These are phyloP conservation scores for Chamaecyparis obtusa DNA, from an alignment of 75 land plant genomes.

Conservation along the genomic window DNA sequence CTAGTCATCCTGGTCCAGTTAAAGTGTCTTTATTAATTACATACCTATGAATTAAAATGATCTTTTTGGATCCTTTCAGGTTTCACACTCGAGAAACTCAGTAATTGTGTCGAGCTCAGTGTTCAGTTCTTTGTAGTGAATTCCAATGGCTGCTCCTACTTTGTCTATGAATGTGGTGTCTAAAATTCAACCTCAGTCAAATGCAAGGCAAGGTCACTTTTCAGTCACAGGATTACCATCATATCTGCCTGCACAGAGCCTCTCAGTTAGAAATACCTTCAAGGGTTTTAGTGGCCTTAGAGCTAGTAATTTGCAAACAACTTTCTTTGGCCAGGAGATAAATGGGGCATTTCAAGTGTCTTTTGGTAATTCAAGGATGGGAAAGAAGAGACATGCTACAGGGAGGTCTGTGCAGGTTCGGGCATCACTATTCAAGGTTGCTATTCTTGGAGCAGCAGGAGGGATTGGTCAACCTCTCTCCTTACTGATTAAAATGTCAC, in stretches of 20 bases:
- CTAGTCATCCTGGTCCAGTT: background rate
- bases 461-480: conserved; percentile 90
- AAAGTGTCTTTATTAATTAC: background rate
- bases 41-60: background rate
- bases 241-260: background rate
- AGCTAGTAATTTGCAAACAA: conserved; percentile 26
- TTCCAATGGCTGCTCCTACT: background rate
- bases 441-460: conserved; percentile 84
- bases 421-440: conserved; percentile 73
- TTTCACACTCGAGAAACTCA: background rate
- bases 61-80: background rate
- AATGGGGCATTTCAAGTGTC: conserved; percentile 19
- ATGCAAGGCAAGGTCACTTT: background rate
- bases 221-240: background rate
- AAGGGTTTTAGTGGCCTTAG: conserved; percentile 43
- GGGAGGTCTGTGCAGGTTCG: conserved; percentile 34
- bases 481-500: conserved; percentile 86
- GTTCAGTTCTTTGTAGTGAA: background rate
- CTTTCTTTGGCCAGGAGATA: conserved; percentile 40
- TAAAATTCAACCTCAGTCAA: background rate
- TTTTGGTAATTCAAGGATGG: background rate
- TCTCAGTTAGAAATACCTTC: conserved; percentile 4
- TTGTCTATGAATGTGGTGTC: background rate
- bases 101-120: background rate
- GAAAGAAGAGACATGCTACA: conserved; percentile 9